A percentile compares a stretch with the other conserved stretches of the same genome.
Evolutionary conservation across 2,329 filamentous ascomycete species (phyloP).

Genomic region (Ceratocystis destructans): DNA sequence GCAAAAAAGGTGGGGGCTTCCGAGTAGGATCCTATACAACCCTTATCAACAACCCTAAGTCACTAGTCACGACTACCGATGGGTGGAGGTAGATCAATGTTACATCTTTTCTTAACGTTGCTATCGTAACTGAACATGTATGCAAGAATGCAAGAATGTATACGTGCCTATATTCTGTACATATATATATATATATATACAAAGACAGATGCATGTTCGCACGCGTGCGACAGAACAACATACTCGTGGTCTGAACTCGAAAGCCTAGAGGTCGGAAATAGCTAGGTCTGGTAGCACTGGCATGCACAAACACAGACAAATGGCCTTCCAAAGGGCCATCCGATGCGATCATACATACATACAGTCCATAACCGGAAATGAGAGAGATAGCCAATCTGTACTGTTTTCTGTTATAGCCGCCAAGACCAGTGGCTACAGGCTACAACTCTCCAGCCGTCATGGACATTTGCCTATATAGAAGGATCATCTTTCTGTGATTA

Average conservation of each 20-base stretch:
- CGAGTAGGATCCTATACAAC: neutral
- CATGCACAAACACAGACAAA: neutral
- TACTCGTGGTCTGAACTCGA: neutral
- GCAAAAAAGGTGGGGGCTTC: neutral
- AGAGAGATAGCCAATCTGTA: neutral
- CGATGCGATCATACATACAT: neutral
- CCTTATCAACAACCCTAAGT: neutral
- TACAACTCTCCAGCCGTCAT: neutral
- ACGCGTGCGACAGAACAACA: neutral
- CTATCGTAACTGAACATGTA: neutral
- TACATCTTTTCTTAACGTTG: neutral
- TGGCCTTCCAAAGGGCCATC: neutral
- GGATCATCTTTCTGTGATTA: neutral
- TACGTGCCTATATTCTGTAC: neutral
- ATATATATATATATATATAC: neutral
- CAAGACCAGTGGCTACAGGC: neutral
- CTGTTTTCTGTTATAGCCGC: neutral
- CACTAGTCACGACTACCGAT: neutral
- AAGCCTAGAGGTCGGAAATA: neutral
- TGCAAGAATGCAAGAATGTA: neutral
- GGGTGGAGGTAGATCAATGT: neutral
- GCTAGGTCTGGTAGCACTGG: neutral
- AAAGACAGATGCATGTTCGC: neutral
- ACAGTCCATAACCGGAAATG: neutral
- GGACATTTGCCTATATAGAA: neutral